Base-by-base conservation (phyloP, 352 stramenopile genomes). In the Globisporangium orthogonon region DNA sequence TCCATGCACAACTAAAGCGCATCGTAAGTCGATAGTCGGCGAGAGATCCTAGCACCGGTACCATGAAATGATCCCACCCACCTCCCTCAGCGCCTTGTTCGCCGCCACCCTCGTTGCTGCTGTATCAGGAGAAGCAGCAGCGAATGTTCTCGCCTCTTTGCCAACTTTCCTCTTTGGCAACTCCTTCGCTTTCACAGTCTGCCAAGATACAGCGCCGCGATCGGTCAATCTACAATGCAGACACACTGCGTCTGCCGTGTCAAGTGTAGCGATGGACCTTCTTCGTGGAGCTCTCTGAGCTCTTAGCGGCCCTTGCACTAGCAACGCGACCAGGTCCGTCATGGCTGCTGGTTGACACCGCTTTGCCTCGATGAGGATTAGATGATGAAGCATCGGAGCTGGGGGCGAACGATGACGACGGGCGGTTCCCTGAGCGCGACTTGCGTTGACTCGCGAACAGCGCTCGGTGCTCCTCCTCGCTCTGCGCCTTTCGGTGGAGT, bases 31-130 rank as follows among this genome's bases (percentile, higher is more conserved):
- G 7, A 17, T 17, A 23, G 43, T 13, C 14, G 43, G 6, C 23
- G 17, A 45, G 29, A 53, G 28, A 14, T 33, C 11, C 35, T 4
- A 9, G 30, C 3, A n/a, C 1, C 11, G 14, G 10, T 4, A 37
- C 28, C 23, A 9, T 15, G 29, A 18, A 14, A 2, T 14, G 2
- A 11, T 2, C 11, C 4, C 10, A 13, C 30, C 7, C 52, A 64
- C 58, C 52, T 64, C 58, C 10, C 53, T 50, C 52, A 64, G 18
- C 15, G 39, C 52, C 31, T 60, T 64, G 52, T 47, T 64, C n/a
- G 47, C 23, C 33, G 29, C 7, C 29, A 35, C 35, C n/a, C 50
- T 7, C n/a, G 35, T 52, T 5, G 29, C 28, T 40, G 48, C 13
- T 52, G 48, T 14, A 30, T 40, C 43, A 30, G 56, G 37, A 13